Percentiles rank a stretch among this genome's conserved stretches.
Conservation (phyloP, 2,329 filamentous ascomycete species). For the Ascochyta viciae-villosae region DNA sequence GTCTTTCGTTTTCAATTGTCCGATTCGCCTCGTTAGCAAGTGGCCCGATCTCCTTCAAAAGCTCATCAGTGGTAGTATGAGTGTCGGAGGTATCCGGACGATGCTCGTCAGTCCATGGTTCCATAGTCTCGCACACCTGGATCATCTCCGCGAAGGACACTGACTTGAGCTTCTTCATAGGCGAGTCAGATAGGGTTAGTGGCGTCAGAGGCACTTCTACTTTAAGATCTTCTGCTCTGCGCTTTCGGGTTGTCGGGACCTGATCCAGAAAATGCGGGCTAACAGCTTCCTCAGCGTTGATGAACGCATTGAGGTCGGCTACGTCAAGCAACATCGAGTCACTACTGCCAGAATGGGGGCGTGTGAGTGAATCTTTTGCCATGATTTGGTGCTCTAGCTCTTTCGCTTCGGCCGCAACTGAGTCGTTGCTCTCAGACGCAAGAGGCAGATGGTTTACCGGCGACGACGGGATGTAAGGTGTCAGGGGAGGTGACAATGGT, state of each 20-base stretch:
- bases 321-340: constrained; percentile 43
- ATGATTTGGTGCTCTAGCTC: constrained; percentile 45
- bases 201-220: constrained; percentile 58
- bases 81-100: constrained; percentile 18
- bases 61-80: constrained; percentile 40
- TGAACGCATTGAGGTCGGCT: constrained; percentile 16
- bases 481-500: constrained; percentile 51
- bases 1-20: constrained; percentile 53
- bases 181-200: constrained; percentile 44
- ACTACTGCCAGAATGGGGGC: constrained; percentile 40
- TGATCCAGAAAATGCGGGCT: constrained; percentile 24
- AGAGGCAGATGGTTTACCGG: constrained; percentile 47
- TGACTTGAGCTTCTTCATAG: constrained; percentile 51
- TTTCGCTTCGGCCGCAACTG: constrained; percentile 41
- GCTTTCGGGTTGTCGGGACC: constrained; percentile 37
- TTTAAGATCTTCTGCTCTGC: constrained; percentile 49
- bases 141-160: constrained; percentile 50
- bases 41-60: constrained; percentile 46
- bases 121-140: constrained; percentile 42
- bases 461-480: constrained; percentile 51
- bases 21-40: constrained; percentile 47
- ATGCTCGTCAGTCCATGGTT: constrained; percentile 35
- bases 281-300: constrained; percentile 18
- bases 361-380: constrained; percentile 42
- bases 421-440: constrained; percentile 46